Evolutionary conservation across 1,139 yeast species (phyloP).

Genomic region (Candida pseudoviswanathii): DNA sequence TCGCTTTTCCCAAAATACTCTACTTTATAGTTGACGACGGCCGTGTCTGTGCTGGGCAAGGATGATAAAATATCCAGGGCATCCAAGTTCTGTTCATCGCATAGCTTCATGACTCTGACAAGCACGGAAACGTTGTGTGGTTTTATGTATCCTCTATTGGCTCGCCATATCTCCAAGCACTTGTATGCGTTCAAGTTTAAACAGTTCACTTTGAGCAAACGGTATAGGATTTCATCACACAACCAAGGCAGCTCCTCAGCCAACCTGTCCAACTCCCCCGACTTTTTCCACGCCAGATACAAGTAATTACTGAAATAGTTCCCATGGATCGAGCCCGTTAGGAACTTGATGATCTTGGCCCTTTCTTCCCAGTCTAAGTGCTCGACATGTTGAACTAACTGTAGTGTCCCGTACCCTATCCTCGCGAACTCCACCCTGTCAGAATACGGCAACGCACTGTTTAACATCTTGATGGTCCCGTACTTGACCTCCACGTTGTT

Average conservation of each 20-base stretch:
- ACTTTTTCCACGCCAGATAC: neutral
- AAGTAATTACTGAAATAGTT: slow-evolving; percentile 14
- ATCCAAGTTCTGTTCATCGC: neutral
- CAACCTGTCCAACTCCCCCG: neutral
- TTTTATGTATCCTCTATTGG: no score
- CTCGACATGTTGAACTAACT: slow-evolving; percentile 6
- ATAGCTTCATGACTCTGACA: neutral
- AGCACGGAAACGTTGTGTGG: neutral
- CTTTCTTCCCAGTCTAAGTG: slow-evolving; percentile 4
- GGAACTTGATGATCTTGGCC: slow-evolving; percentile 5
- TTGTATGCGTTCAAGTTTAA: slow-evolving; percentile 9
- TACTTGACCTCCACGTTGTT: neutral
- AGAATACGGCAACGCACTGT: neutral
- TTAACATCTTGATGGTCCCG: neutral
- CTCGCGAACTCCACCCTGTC: neutral
- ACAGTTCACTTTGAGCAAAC: slow-evolving; percentile 8
- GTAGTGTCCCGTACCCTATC: slow-evolving; percentile 11
- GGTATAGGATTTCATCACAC: slow-evolving; percentile 1
- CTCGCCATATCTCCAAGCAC: slow-evolving; percentile 5
- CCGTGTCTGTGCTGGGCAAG: neutral
- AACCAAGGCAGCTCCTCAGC: neutral
- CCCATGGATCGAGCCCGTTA: slow-evolving; percentile 10
- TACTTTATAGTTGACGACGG: slow-evolving; percentile 17
- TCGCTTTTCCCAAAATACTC: slow-evolving; percentile 18
- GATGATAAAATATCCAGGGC: neutral